Base-by-base conservation (phyloP, 2,329 filamentous ascomycete genomes). In the Scopulariopsis brevicaulis region DNA sequence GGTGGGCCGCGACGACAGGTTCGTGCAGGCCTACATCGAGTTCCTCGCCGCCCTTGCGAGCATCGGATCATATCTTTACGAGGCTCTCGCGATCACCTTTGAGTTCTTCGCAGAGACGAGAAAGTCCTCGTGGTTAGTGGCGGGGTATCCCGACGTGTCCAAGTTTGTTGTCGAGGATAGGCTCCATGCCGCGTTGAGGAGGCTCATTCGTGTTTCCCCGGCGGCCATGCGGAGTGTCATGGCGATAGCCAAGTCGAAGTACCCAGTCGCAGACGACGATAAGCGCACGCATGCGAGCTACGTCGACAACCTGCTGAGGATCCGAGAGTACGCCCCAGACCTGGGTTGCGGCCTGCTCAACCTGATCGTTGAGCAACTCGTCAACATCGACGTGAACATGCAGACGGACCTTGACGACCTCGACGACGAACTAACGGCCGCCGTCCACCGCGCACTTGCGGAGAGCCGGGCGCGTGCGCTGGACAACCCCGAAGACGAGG, bases 351-450 rank as follows among this genome's bases (percentile, higher is more conserved):
- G 95, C 61, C 84, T 97, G 25, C 79, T 96, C 62, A 85, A 90
- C 58, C 75, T 96, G 14, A 87, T 97, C 54, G 87, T 91, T 50
- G 88, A 93, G 64, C 86, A 89, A 61, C 79, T 97, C 8, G 90
- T 97, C 66, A 94, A 94, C 71, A 89, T 97, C 59, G 94, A 99
- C 68, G 90, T 96, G 1, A 89, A 96, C 68, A 94, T 97, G 70
- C 93, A 96, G 71, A 82, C 92, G 55, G 92, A 97, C 66, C 76
- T 97, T 65, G 91, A 97, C 62, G 92, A 97, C 64, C 75, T 96
- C 61, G 93, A 96, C 61, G 93, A 97, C 62, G 89, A 95, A 58
- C 79, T 90, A 11, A 88, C 90, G 58, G 84, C 91, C 25, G 83
- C 85, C 57, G 82, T 93, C 20, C 78, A 89, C 55, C 77, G 78